These are phyloP conservation scores for Mikania micrantha DNA, from an alignment of 129 eudicot species.

Conservation along the genomic window DNA sequence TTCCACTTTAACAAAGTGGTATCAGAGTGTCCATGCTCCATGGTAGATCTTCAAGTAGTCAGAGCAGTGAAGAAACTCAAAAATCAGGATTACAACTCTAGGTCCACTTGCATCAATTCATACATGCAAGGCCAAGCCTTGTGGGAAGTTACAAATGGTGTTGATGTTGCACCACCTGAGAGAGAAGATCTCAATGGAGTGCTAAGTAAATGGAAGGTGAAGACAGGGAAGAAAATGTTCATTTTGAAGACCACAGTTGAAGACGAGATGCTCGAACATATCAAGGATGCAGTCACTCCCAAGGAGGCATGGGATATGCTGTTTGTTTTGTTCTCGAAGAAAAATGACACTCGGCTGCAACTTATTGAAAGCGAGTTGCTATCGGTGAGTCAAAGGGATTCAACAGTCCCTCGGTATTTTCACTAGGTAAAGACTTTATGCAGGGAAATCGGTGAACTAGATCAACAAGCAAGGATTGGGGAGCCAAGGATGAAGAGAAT, in stretches of 20 bases:
- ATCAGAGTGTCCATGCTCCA: background rate
- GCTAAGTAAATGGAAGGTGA: background rate
- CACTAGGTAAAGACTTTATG: background rate
- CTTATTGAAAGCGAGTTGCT: background rate
- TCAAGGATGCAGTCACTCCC: background rate
- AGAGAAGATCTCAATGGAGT: background rate
- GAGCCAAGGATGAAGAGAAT: background rate
- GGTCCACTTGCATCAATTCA: background rate
- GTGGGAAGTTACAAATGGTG: background rate
- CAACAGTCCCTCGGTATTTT: background rate
- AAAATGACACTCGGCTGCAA: background rate
- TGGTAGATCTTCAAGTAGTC: background rate
- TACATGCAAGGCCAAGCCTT: background rate
- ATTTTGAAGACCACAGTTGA: background rate
- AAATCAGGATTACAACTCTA: background rate
- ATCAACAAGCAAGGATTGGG: background rate
- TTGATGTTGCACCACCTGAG: background rate
- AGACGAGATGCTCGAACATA: background rate
- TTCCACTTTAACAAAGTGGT: background rate
- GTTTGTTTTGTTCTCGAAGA: background rate
- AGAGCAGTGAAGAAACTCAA: background rate
- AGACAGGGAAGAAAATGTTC: too few species aligned
- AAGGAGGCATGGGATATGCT: background rate
- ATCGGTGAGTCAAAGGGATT: background rate
- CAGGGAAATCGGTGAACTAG: background rate